Conservation (phyloP, 2,329 filamentous ascomycete genomes). For the Ophiostoma ulmi region DNA sequence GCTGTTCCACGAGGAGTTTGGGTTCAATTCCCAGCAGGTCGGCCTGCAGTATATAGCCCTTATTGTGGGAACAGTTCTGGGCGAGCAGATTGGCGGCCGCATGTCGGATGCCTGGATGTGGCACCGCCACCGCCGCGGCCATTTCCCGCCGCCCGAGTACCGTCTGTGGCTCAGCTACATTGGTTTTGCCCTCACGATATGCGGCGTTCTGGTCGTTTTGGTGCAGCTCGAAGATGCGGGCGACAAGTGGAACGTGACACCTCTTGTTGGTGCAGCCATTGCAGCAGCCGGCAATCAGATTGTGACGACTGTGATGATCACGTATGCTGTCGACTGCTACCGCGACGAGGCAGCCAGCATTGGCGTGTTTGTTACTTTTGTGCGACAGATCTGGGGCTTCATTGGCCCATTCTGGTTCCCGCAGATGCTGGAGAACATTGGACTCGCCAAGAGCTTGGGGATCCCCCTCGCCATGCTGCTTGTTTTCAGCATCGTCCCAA, state of each 20-base stretch:
- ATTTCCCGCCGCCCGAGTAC: slow-evolving; percentile 43
- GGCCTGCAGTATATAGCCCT: slow-evolving; percentile 54
- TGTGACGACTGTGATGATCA: slow-evolving; percentile 55
- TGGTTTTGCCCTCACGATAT: slow-evolving; percentile 46
- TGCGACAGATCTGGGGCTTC: slow-evolving; percentile 51
- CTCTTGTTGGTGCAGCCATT: slow-evolving; percentile 49
- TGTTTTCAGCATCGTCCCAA: not conserved
- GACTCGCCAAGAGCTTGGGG: slow-evolving; percentile 7
- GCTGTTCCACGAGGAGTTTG: slow-evolving; percentile 51
- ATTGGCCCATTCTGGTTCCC: slow-evolving; percentile 38
- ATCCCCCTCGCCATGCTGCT: slow-evolving; percentile 11
- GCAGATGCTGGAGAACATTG: slow-evolving; percentile 15
- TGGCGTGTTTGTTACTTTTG: slow-evolving; percentile 54
- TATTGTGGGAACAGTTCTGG: slow-evolving; percentile 53
- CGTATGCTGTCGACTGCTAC: slow-evolving; percentile 56
- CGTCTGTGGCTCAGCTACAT: slow-evolving; percentile 54
- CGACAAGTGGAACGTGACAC: slow-evolving; percentile 49
- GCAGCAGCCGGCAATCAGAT: slow-evolving; percentile 54
- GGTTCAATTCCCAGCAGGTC: slow-evolving; percentile 52
- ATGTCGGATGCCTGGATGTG: slow-evolving; percentile 52
- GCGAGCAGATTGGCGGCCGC: slow-evolving; percentile 53
- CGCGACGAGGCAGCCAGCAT: slow-evolving; percentile 48
- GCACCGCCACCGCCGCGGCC: slow-evolving; percentile 34
- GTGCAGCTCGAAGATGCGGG: slow-evolving; percentile 35
- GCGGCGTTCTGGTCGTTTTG: slow-evolving; percentile 51